phyloP scores from a whole-genome alignment of 2,329 filamentous ascomycete species.

The Xylariaceae sp. region DNA sequence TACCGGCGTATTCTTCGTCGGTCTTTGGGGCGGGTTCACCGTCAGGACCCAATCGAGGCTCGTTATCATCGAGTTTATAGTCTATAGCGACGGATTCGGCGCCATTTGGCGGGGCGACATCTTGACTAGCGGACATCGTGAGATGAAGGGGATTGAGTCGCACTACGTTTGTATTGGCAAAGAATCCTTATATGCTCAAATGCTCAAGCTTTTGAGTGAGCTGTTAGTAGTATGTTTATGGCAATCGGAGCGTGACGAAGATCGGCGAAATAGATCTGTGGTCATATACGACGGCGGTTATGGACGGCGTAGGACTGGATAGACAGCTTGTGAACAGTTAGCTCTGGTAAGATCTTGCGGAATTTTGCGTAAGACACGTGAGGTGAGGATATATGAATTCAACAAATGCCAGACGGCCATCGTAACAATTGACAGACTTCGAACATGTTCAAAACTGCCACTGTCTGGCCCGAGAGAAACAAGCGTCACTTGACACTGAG shows the following conservation, averaged over 20 bases:
- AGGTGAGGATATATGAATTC: slow-evolving; percentile 13
- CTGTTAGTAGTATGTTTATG: slow-evolving; percentile 8
- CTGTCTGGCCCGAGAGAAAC: background rate
- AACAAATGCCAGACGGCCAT: slow-evolving; percentile 7
- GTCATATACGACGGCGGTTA: slow-evolving; percentile 21
- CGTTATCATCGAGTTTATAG: slow-evolving; percentile 61
- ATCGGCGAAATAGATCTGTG: slow-evolving; percentile 9
- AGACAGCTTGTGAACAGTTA: slow-evolving; percentile 27
- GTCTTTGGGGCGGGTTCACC: slow-evolving; percentile 81
- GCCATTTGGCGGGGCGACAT: slow-evolving; percentile 53
- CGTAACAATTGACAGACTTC: background rate
- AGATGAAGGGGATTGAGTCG: slow-evolving; percentile 20
- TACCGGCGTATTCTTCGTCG: slow-evolving; percentile 92
- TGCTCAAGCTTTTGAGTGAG: background rate
- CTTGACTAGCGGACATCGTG: slow-evolving; percentile 60
- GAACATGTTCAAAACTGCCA: slow-evolving; percentile 1
- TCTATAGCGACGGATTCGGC: slow-evolving; percentile 58
- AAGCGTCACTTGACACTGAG: slow-evolving; percentile 4
- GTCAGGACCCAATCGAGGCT: slow-evolving; percentile 61
- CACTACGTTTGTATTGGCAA: slow-evolving; percentile 18
- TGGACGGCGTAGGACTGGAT: slow-evolving; percentile 20
- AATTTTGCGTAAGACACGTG: slow-evolving; percentile 25
- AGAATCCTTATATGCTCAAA: background rate
- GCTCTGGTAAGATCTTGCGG: slow-evolving; percentile 31
- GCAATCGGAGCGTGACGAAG: slow-evolving; percentile 13